Percentiles rank a stretch among this genome's conserved stretches.
phyloP scores from a whole-genome alignment of 148 eudicot species.

The Vaccinium vitisidaea region DNA sequence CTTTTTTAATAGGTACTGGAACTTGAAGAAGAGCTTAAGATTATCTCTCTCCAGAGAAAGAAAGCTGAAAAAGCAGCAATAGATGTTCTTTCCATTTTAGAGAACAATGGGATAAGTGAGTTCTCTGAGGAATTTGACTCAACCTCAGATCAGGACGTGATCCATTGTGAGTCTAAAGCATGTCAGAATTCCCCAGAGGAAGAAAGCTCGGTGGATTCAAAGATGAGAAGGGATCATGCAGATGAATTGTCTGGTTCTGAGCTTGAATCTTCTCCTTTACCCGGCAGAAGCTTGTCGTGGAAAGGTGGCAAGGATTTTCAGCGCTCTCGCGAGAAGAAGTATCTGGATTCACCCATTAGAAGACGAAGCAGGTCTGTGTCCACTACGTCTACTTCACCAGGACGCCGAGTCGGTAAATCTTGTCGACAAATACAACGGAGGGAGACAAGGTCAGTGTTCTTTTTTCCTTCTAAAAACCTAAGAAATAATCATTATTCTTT shows the following conservation, averaged over 20 bases:
- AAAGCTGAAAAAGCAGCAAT: constrained; percentile 82
- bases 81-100: constrained; percentile 67
- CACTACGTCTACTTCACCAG: constrained; percentile 45
- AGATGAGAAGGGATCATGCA: constrained; percentile 27
- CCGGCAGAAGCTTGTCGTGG: constrained; percentile 79
- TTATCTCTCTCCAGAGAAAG: constrained; percentile 69
- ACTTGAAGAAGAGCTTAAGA: constrained; percentile 74
- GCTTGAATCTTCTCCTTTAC: constrained; percentile 53
- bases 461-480: not conserved
- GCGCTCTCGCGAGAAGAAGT: constrained; percentile 42
- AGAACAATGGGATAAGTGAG: constrained; percentile 58
- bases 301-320: constrained; percentile 55
- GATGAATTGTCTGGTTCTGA: constrained; percentile 65
- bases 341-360: constrained; percentile 38
- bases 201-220: constrained; percentile 28
- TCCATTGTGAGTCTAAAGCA: constrained; percentile 37
- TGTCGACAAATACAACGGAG: constrained; percentile 66
- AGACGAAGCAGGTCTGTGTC: constrained; percentile 44
- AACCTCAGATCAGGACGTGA: constrained; percentile 55
- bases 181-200: constrained; percentile 27
- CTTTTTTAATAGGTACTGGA: constrained; percentile 52
- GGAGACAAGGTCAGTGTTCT: constrained; percentile 43
- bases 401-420: constrained; percentile 62
- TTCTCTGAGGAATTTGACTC: constrained; percentile 63
- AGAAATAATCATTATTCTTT: not conserved